Base-by-base conservation (phyloP, 805 yeast genomes). In the Yarrowia sp. region DNA sequence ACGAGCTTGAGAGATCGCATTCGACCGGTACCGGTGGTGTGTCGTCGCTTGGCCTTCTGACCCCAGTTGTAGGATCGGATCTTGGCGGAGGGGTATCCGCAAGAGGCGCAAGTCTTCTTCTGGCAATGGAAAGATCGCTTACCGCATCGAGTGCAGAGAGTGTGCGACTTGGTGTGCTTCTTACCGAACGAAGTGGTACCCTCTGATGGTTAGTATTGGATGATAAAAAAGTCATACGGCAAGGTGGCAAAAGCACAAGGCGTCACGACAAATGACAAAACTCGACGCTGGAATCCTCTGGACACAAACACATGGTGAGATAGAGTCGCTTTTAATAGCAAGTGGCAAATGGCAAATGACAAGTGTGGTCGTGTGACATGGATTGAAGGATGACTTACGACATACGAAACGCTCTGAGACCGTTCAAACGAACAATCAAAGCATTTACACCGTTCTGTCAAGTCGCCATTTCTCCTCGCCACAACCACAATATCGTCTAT, bases 131-230 rank as follows among this genome's bases (percentile, higher is more conserved):
- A 93, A 69, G 97, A 88, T 86, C 98, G 96, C 80, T 86, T 84
- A 79, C 98, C 98, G 86, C 99, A 95, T 89, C 81, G 77, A 68
- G 89, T 91, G 88, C 99, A 95, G 83, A 92, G 85, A 80, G 96
- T 89, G 91, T 95, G 99, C 80, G 98, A 89, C 86, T 95, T 95
- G 93, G 90, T 92, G 90, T 95, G 98, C 83, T 95, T 92, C 86
- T 93, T 93, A 88, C 99, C 99, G 87, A 91, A 88, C 82, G 98
- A 91, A 85, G 98, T 97, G 83, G 99, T 93, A 90, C 99, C 99
- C 92, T 93, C 73, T 68, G 9, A n/a, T 22, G 2, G 67, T 48
- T 56, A 58, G 63, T 41, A 40, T 58, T 41, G 46, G 21, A 8
- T 2, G 17, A 19, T 14, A 33, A 6, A 9, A 26, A 26, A 26